Evolutionary conservation across 345 rosid species (phyloP), one percentile per base, ranked within the genome.

Genomic region (Eucalyptus tenuipes): DNA sequence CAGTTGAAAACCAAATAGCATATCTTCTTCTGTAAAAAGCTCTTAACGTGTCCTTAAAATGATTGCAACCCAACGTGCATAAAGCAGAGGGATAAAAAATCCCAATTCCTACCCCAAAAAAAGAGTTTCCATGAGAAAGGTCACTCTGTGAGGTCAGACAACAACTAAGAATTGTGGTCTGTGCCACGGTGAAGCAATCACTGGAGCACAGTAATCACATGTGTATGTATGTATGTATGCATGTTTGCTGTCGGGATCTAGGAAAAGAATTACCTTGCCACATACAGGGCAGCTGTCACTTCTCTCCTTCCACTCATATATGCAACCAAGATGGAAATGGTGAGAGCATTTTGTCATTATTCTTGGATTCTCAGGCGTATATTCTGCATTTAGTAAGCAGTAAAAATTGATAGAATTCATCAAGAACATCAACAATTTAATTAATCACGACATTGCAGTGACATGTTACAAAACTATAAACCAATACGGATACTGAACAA

Each of bases 251-350:
- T 37, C 22, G 1, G 27, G 18, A 68, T 66, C 53, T 48, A 33
- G 55, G 31, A 66, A 48, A 84, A 88, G 61, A 88, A 88, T 49
- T 93, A 98, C 99, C 99, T 95, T 96, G 91, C 99, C 98, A 89
- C 99, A 98, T 89, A 98, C 98, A 40, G 99, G 99, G 91, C 99
- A 98, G 92, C 90, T 93, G 55, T 98, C 99, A 93, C 99, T 98
- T 95, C 99, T 96, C 94, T 98, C 99, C 99, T 95, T 98, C 99
- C 99, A 98, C 92, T 96, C 99, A 88, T 96, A 98, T 91, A 98
- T 98, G 94, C 99, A 98, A 92, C 99, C 93, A 86, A 98, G 99
- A 90, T 98, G 99, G 93, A 95, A 98, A 95, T 97, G 98, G 92
- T 98, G 99, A 89, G 91, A 96, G 64, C 99, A 98, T 89, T 96